Base-by-base conservation (phyloP, 768 basidiomycete genomes). In the Cystofilobasidium bisporidii region DNA sequence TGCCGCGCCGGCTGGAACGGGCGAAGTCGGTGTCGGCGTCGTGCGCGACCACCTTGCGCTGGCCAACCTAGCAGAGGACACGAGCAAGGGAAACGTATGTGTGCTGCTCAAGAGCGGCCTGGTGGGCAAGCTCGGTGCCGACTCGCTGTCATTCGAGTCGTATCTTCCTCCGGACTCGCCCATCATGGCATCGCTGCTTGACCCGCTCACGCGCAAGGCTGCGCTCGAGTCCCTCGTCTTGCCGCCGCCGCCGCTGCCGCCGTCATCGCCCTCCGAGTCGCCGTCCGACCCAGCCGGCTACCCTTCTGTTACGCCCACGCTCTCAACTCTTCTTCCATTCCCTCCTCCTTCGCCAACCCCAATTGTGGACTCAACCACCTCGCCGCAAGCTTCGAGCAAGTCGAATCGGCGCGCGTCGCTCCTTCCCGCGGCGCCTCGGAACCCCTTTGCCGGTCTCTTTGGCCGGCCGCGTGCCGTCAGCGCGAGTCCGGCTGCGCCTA, bases 391-490 rank as follows among this genome's bases (percentile, higher is more conserved):
- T 40, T 28, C 53, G 20, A 38, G 28, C 41, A 47, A 41, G 40
- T 41, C 60, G 1, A 61, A 45, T 40, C 63, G 20, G 33, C 63
- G 24, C 68, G 65, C 59, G 61, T 72, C 63, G 56, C 65, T 28
- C 12, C 69, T 45, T n/a, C 63, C 17, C 61, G 3, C 61, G 60
- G 67, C 63, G 50, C 56, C 64, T 64, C 24, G 50, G 30, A 87
- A 87, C 72, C 86, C 89, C 0, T 91, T 92, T 71, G 86, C 88
- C 0, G 86, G 86, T 1, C 81, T 92, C n/a, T 90, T 89, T 72
- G 87, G 85, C 8, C 74, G 78, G 43, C 72, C 53, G 10, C 11
- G 53, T 17, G 53, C 53, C 18, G 53, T 32, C 53, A 56, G 53
- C 53, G 53, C 53, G 3, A 56, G 30, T 17, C 77, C 58, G 67